Conservation (phyloP, 169 alveolate genomes). For the Ichthyophthirius multifiliis region DNA sequence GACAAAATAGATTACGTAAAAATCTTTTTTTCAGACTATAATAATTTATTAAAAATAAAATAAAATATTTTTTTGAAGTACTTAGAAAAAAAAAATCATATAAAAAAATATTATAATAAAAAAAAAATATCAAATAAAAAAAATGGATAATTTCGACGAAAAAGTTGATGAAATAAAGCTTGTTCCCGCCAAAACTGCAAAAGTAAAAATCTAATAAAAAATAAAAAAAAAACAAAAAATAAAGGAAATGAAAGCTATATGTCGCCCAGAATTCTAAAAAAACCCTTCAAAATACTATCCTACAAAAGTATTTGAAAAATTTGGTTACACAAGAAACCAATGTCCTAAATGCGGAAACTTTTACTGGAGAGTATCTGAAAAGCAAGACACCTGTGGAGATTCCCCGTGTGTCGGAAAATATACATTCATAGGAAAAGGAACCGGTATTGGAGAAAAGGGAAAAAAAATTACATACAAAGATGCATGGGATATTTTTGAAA, state of each 20-base stretch:
- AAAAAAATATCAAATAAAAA: too few species aligned
- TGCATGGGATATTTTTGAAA: conserved; percentile 85
- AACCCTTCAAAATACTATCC: conserved; percentile 82
- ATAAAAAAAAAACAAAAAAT: conserved; percentile 15
- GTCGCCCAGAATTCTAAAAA: conserved; percentile 73
- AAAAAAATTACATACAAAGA: conserved; percentile 74
- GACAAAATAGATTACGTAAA: too few species aligned
- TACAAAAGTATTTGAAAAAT: conserved; percentile 65
- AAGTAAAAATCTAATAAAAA: conserved; percentile 4
- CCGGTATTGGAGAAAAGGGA: conserved; percentile 71
- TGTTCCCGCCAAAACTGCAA: conserved; percentile 37
- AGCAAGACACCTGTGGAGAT: conserved; percentile 78
- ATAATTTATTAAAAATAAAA: too few species aligned
- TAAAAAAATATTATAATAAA: too few species aligned
- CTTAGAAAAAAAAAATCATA: too few species aligned
- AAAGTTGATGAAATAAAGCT: conserved; percentile 18
- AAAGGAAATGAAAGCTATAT: conserved; percentile 79
- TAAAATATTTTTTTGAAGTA: too few species aligned
- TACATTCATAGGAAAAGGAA: conserved; percentile 79
- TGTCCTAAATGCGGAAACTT: conserved; percentile 78
- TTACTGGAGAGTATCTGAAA: conserved; percentile 74
- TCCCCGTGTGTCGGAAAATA: conserved; percentile 85
- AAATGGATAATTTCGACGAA: conserved; percentile 33
- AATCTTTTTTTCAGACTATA: too few species aligned
- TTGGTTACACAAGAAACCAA: conserved; percentile 65